Evolutionary conservation across 257 asterid species (phyloP).

Genomic region (Solanum okadae): DNA sequence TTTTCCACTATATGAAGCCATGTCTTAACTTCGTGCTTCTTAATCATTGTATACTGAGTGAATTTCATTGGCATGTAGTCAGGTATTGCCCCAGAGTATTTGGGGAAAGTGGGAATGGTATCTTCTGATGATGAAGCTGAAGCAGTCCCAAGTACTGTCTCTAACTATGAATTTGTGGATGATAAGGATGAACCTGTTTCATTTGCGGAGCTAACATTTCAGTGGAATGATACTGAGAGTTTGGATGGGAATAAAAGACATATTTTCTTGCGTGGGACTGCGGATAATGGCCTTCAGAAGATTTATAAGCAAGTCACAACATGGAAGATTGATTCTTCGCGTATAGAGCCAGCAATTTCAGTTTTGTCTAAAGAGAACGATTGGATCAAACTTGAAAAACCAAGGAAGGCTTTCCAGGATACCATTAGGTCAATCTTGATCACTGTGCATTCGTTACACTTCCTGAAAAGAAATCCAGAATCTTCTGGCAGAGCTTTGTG

Average conservation of each 20-base stretch:
- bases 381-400: conserved; percentile 80
- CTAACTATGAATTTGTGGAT: conserved; percentile 44
- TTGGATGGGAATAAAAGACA: conserved; percentile 13
- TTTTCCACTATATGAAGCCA: background rate
- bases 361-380: conserved; percentile 49
- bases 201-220: conserved; percentile 44
- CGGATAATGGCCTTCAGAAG: conserved; percentile 59
- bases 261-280: conserved; percentile 46
- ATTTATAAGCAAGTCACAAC: conserved; percentile 54
- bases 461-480: conserved; percentile 48
- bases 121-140: conserved; percentile 78
- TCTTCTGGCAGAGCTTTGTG: conserved; percentile 51
- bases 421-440: conserved; percentile 45
- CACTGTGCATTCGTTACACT: conserved; percentile 53
- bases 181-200: conserved; percentile 39
- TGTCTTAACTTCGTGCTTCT: background rate
- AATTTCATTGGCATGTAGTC: background rate
- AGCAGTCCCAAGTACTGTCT: conserved; percentile 23
- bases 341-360: conserved; percentile 48
- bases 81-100: background rate
- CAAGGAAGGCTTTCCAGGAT: conserved; percentile 44
- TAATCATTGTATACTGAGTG: background rate
- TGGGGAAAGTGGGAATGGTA: conserved; percentile 26
- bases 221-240: conserved; percentile 27
- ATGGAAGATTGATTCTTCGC: conserved; percentile 64